A percentile compares a stretch with the other conserved stretches of the same genome.
These are phyloP conservation scores for Stentor roeselii DNA, from an alignment of 73 alveolate genomes.

Conservation along the genomic window DNA sequence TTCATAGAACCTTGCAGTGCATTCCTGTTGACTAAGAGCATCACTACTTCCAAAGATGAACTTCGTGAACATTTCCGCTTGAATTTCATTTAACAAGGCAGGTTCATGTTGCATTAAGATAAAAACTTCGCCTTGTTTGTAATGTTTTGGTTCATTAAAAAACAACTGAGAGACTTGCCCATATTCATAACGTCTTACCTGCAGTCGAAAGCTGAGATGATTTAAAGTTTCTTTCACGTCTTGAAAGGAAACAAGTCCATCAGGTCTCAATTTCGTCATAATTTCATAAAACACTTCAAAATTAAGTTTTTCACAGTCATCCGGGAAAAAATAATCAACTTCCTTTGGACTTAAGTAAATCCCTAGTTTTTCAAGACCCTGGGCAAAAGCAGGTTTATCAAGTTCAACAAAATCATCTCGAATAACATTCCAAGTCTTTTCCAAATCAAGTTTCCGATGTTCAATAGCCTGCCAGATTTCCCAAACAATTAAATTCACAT, in stretches of 20 bases:
- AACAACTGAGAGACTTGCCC: background rate
- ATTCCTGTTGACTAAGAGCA: background rate
- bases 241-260: background rate
- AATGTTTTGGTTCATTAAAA: background rate
- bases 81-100: background rate
- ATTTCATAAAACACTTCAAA: background rate
- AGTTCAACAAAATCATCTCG: background rate
- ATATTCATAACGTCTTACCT: background rate
- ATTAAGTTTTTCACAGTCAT: background rate
- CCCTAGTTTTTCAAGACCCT: conserved; percentile 5
- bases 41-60: background rate
- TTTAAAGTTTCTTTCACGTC: background rate
- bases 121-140: conserved; percentile 9
- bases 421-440: background rate
- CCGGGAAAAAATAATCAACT: background rate
- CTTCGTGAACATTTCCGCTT: conserved; percentile 16
- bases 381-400: background rate
- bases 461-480: conserved; percentile 26
- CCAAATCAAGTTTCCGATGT: background rate
- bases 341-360: background rate
- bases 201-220: conserved; percentile 9
- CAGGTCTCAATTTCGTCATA: background rate
- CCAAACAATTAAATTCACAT: background rate
- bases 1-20: conserved; percentile 9
- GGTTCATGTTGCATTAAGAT: conserved; percentile 17